Conservation (phyloP, 768 basidiomycete genomes). For the Leccinum fibrillosum region DNA sequence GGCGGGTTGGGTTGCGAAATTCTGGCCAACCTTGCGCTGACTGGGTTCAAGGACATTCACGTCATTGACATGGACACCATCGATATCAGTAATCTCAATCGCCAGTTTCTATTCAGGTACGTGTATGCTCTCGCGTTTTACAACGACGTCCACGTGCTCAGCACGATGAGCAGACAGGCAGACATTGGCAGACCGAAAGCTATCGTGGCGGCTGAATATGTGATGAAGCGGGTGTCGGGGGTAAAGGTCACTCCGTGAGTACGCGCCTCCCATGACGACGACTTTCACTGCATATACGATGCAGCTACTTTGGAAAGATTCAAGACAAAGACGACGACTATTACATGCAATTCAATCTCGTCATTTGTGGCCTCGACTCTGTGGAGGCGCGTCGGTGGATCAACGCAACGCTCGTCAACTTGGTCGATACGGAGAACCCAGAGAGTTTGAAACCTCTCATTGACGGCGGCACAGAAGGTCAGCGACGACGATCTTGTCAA, state of each 20-base stretch:
- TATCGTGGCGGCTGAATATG: conserved; percentile 88
- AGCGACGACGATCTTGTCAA: conserved; percentile 1
- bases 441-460: conserved; percentile 96
- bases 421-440: conserved; percentile 90
- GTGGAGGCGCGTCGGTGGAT: conserved; percentile 98
- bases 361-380: conserved; percentile 96
- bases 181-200: conserved; percentile 97
- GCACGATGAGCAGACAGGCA: conserved; percentile 50
- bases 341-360: conserved; percentile 94
- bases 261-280: not conserved
- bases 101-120: conserved; percentile 96
- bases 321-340: conserved; percentile 96
- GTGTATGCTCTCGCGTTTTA: conserved; percentile 3
- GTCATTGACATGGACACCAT: conserved; percentile 99
- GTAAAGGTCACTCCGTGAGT: conserved; percentile 95
- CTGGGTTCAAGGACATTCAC: conserved; percentile 97
- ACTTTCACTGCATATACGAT: conserved; percentile 10
- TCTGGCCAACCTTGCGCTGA: conserved; percentile 90
- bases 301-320: conserved; percentile 93
- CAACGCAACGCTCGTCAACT: conserved; percentile 92
- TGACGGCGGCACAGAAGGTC: conserved; percentile 98
- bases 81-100: conserved; percentile 97
- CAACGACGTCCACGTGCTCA: not conserved
- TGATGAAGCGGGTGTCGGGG: conserved; percentile 95
- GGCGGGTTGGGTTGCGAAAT: conserved; percentile 98